Percentiles rank a stretch among this genome's conserved stretches.
phyloP scores from a whole-genome alignment of 164 flowering plant genomes.

The Taxillus chinensis region DNA sequence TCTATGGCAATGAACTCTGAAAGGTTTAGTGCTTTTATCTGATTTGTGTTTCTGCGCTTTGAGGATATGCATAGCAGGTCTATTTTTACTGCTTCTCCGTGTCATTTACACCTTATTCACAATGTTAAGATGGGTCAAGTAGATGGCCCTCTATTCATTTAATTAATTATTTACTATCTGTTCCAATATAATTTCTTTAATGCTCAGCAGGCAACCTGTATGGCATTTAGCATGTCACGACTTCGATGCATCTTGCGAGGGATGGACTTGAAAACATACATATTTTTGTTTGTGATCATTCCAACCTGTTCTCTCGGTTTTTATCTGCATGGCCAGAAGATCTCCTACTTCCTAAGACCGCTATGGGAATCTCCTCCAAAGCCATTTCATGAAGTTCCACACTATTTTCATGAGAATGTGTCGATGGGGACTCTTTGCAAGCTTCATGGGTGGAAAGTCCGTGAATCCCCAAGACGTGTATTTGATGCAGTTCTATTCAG shows the following conservation, averaged over 20 bases:
- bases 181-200: background rate
- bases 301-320: constrained; percentile 41
- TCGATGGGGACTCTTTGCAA: constrained; percentile 75
- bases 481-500: constrained; percentile 85
- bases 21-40: too few relatives aligned
- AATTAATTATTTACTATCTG: too few relatives aligned
- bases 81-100: too few relatives aligned
- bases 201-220: constrained; percentile 32
- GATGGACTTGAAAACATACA: constrained; percentile 42
- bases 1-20: too few relatives aligned
- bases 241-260: constrained; percentile 55
- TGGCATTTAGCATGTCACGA: constrained; percentile 48
- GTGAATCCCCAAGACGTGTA: constrained; percentile 78
- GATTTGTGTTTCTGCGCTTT: too few relatives aligned
- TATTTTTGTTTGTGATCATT: constrained; percentile 40
- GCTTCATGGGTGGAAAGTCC: constrained; percentile 83
- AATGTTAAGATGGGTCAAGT: too few relatives aligned
- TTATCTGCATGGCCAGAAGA: constrained; percentile 72
- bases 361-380: constrained; percentile 89
- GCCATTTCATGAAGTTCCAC: constrained; percentile 61
- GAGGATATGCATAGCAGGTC: too few relatives aligned
- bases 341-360: constrained; percentile 72
- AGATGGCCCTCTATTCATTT: too few relatives aligned
- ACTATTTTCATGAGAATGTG: constrained; percentile 72
- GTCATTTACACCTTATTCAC: too few relatives aligned